phyloP scores from a whole-genome alignment of 371 early-diverging fungal species.

The Syncephalis plumigaleata region DNA sequence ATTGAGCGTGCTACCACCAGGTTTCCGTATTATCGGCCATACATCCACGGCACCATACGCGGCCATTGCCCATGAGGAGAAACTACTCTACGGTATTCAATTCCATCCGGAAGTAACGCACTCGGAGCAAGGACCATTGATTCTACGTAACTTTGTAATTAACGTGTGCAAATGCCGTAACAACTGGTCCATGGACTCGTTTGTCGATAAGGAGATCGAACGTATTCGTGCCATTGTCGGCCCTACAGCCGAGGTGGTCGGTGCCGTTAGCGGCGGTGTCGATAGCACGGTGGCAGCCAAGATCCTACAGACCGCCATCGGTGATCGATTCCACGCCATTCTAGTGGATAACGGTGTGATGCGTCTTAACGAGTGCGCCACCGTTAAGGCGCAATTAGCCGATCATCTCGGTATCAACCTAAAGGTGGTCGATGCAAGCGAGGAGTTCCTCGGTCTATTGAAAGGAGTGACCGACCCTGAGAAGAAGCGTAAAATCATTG shows the following conservation, averaged over 20 bases:
- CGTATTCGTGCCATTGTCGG: constrained; percentile 85
- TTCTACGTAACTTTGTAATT: constrained; percentile 84
- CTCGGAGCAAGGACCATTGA: constrained; percentile 64
- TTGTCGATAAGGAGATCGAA: constrained; percentile 91
- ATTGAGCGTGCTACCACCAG: constrained; percentile 58
- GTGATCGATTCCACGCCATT: constrained; percentile 95
- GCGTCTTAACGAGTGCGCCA: constrained; percentile 86
- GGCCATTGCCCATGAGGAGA: constrained; percentile 63
- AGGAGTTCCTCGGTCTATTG: constrained; percentile 71
- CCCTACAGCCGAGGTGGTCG: constrained; percentile 81
- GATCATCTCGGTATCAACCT: constrained; percentile 89
- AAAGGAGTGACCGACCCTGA: constrained; percentile 91
- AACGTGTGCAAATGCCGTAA: constrained; percentile 65
- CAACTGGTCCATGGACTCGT: constrained; percentile 90
- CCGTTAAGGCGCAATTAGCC: constrained; percentile 62
- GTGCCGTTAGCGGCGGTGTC: constrained; percentile 94
- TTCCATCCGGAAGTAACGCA: constrained; percentile 98
- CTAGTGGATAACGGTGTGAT: constrained; percentile 96
- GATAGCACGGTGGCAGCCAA: constrained; percentile 93
- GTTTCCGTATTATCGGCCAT: constrained; percentile 68
- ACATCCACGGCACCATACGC: constrained; percentile 81
- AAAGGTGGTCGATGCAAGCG: constrained; percentile 78
- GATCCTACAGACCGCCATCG: constrained; percentile 92
- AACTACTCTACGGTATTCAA: constrained; percentile 82
- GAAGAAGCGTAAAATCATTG: constrained; percentile 94